Base-by-base conservation (phyloP, 805 yeast species). In the Wickerhamiella brachini region DNA sequence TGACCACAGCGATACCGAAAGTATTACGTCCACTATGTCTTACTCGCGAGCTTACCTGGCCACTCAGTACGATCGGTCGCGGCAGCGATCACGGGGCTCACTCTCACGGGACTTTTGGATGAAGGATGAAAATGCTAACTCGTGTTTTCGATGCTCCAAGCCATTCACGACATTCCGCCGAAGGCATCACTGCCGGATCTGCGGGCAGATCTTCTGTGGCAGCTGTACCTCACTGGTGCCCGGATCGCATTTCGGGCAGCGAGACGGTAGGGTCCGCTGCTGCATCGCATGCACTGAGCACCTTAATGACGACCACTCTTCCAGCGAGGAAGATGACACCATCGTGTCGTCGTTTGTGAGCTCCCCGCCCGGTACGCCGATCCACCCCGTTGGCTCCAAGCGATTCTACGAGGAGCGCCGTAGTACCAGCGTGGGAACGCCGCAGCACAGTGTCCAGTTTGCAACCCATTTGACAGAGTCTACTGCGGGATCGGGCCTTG, bases 181-280 rank as follows among this genome's bases (percentile, higher is more conserved):
- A 57, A 84, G 85, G 57, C 98, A 90, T 63, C 98, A 90, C 66
- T 90, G 98, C 62, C 71, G 98, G 50, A 80, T 90, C 37, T 90
- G 98, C 67, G 98, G 98, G 2, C 95, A 89, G 65, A 89, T 90
- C 47, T 90, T 89, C 62, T 90, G 98, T 65, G 75, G 83, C 44
- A 73, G 75, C 9, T 90, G 98, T 65, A 86, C 96, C 0, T 68
- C 77, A 2, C 76, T 87, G 59, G 68, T 86, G 59, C 61, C 83
- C 53, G 86, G 93, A 47, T 75, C 78, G 49, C 72, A 72, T 64
- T 73, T 85, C 71, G 57, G 54, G 20, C 75, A 80, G 42, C 71
- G 75, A 57, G 71, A 71, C 23, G 94, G 89, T 18, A 49, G 54
- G 5, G 54, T 59, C 31, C 47, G 63, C 31, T 55, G 60, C 53